Evolutionary conservation across 768 basidiomycete species (phyloP), one percentile per base, ranked within the genome.

Genomic region (Tylopilus rubrobrunneus): DNA sequence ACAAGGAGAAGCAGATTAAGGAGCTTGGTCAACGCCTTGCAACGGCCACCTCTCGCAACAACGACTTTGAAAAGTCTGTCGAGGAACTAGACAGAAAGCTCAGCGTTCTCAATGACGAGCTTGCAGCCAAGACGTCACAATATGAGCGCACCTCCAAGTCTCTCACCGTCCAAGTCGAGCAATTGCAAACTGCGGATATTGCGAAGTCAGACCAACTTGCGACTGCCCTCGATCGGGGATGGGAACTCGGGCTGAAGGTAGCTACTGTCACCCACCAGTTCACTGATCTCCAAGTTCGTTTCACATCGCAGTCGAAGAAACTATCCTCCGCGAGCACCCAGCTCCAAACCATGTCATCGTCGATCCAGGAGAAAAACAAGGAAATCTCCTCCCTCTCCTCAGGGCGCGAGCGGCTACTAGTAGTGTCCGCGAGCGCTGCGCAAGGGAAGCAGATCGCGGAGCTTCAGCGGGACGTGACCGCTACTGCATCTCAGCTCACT

Each of bases 21-120:
- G 40, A 51, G n/a, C 59, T 59, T 51, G 47, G 50, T 34, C 19
- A 10, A 11, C 43, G 46, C 15, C 44, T 59, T 12, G 29, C 14
- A 2, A 19, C 1, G 1, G 27, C 43, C 12, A 51, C 47, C 14
- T 41, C 56, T 49, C 47, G 43, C 43, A 48, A 51, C 6, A 33
- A 39, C 1, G 46, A 48, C n/a, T 39, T 58, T 25, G 49, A 54
- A 42, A 51, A 10, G n/a, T 48, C 2, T 51, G 31, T 54, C 52
- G 29, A 31, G 29, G 29, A 31, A 31, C 10, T 31, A 31, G 29
- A 31, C 10, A 46, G 14, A 14, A 43, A 51, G 27, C 12, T 44
- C 27, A 42, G 36, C 23, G 23, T 23, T 3, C 5, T 29, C 25
- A 41, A 19, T 7, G 51, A 58, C 2, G 31, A 59, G 7, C 31